Percentiles rank a stretch among this genome's conserved stretches.
Evolutionary conservation across 495 filamentous ascomycete species (phyloP).

Genomic region (Opeltia flavorubescens): DNA sequence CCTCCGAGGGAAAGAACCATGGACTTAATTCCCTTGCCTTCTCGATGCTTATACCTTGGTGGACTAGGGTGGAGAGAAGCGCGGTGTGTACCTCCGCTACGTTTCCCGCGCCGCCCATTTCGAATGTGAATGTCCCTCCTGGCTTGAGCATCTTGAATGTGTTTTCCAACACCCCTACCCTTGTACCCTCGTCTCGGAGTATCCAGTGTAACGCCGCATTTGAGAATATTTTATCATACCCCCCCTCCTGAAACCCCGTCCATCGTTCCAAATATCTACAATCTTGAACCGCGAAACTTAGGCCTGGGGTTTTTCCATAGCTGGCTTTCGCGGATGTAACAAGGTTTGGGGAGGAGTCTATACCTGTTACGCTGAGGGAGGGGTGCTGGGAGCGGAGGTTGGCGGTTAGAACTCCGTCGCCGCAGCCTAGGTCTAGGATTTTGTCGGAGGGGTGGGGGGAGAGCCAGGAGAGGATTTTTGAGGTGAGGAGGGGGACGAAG

Average conservation of each 20-base stretch:
- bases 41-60: conserved; percentile 35
- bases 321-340: conserved; percentile 37
- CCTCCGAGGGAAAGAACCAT: conserved; percentile 63
- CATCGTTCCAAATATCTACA: conserved; percentile 29
- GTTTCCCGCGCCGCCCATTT: conserved; percentile 63
- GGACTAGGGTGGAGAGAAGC: conserved; percentile 36
- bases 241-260: conserved; percentile 20
- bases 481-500: conserved; percentile 60
- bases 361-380: conserved; percentile 43
- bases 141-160: conserved; percentile 37
- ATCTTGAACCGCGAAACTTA: conserved; percentile 29
- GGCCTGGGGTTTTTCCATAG: conserved; percentile 18
- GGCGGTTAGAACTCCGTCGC: conserved; percentile 53
- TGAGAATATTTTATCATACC: conserved; percentile 53
- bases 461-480: conserved; percentile 50
- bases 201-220: conserved; percentile 78
- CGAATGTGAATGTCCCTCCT: conserved; percentile 50
- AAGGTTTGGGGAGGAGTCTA: conserved; percentile 55
- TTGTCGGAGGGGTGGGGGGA: conserved; percentile 41
- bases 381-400: conserved; percentile 33
- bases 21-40: conserved; percentile 37
- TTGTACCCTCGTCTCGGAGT: conserved; percentile 30
- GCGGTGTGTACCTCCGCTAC: conserved; percentile 48
- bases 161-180: conserved; percentile 27
- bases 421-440: conserved; percentile 64